phyloP scores from a whole-genome alignment of 2,329 filamentous ascomycete species.

The Knoxdaviesia proteae region DNA sequence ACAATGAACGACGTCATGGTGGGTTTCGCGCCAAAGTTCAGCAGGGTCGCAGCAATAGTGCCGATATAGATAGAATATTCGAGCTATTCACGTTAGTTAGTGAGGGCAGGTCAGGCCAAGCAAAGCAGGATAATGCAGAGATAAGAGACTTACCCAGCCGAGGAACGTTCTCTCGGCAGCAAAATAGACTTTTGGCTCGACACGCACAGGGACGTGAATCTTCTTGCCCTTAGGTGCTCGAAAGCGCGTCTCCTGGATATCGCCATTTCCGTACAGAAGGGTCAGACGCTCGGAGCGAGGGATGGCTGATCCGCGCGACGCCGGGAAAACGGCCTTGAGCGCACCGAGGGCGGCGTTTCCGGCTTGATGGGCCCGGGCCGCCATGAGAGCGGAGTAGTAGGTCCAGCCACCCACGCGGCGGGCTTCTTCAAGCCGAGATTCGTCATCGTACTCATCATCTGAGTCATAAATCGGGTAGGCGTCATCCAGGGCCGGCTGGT shows the following conservation, averaged over 20 bases:
- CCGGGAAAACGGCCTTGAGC: slow-evolving; percentile 21
- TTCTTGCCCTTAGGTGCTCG: slow-evolving; percentile 66
- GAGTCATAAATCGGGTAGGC: slow-evolving; percentile 85
- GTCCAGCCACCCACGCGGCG: slow-evolving; percentile 54
- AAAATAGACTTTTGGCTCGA: slow-evolving; percentile 96
- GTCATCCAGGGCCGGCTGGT: slow-evolving; percentile 35
- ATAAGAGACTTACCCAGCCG: slow-evolving; percentile 47
- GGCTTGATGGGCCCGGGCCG: slow-evolving; percentile 2
- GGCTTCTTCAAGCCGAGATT: slow-evolving; percentile 59
- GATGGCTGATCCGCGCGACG: slow-evolving; percentile 33
- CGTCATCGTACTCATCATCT: slow-evolving; percentile 52
- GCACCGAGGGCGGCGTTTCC: slow-evolving; percentile 1
- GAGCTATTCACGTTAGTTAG: slow-evolving; percentile 29
- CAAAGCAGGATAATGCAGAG: neutral
- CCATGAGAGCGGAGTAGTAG: slow-evolving; percentile 39
- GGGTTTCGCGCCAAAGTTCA: slow-evolving; percentile 54
- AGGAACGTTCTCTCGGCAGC: slow-evolving; percentile 91
- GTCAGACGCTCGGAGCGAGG: slow-evolving; percentile 32
- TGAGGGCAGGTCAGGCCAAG: slow-evolving; percentile 5
- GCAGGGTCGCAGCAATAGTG: slow-evolving; percentile 61
- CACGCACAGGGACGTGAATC: slow-evolving; percentile 86
- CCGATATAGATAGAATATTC: slow-evolving; percentile 93
- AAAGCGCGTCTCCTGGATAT: slow-evolving; percentile 39
- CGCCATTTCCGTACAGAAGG: slow-evolving; percentile 29
- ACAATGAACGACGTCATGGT: slow-evolving; percentile 41